These are phyloP conservation scores for Phlebiopsis flavidoalba DNA, from an alignment of 768 basidiomycete genomes.

Conservation along the genomic window DNA sequence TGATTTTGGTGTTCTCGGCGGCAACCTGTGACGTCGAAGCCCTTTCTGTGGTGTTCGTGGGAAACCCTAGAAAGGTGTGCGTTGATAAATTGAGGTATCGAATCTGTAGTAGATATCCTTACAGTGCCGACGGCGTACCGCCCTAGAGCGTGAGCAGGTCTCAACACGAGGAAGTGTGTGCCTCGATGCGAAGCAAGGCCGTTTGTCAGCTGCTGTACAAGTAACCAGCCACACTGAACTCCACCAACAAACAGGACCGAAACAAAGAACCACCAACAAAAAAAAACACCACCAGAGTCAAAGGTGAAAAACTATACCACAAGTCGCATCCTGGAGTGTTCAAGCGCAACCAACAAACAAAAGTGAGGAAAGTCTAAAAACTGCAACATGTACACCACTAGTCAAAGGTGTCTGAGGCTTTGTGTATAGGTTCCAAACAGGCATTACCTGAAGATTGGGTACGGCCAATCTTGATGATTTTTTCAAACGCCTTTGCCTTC, in stretches of 20 bases:
- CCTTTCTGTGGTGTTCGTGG: conserved; percentile 94
- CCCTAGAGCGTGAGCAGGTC: conserved; percentile 93
- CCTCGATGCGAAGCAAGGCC: conserved; percentile 83
- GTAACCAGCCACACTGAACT: conserved; percentile 98
- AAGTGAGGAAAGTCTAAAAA: no score
- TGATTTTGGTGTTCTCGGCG: conserved; percentile 83
- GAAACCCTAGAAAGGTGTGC: conserved; percentile 66
- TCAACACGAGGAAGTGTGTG: conserved; percentile 79
- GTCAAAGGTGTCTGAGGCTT: conserved; percentile 73
- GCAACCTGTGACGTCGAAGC: conserved; percentile 96
- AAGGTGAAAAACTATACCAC: no score
- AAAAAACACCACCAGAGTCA: no score
- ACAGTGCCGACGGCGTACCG: conserved; percentile 99
- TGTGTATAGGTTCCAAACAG: background rate
- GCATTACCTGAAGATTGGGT: conserved; percentile 82
- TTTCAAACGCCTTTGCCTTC: conserved; percentile 78
- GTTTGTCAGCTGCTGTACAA: conserved; percentile 90
- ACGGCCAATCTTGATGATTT: conserved; percentile 97
- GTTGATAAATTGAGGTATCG: background rate
- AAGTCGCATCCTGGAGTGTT: no score
- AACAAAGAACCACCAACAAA: no score
- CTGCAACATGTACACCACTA: no score
- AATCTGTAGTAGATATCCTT: conserved; percentile 25
- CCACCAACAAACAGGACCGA: no score
- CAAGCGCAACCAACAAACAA: no score